phyloP scores from a whole-genome alignment of 495 filamentous ascomycete species.

The Penicillium cinerascens region DNA sequence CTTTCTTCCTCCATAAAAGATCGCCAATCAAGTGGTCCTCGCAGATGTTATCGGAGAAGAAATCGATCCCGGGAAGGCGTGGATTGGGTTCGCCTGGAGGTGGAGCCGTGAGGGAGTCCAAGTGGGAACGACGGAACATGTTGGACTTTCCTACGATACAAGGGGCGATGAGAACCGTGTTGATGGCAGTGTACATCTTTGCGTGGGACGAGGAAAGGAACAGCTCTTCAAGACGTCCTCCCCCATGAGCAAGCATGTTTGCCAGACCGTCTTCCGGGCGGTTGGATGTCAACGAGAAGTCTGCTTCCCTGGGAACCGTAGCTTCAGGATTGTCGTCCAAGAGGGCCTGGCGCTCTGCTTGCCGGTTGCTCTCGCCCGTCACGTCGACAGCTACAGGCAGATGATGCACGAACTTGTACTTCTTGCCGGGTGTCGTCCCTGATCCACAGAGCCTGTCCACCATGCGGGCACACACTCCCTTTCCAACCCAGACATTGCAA shows the following conservation, averaged over 20 bases:
- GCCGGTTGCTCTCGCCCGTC: slow-evolving; percentile 27
- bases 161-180: slow-evolving; percentile 83
- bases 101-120: slow-evolving; percentile 70
- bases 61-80: slow-evolving; percentile 70
- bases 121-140: slow-evolving; percentile 93
- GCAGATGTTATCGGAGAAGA: slow-evolving; percentile 93
- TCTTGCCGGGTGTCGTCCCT: slow-evolving; percentile 41
- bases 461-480: slow-evolving; percentile 76
- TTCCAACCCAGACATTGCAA: slow-evolving; percentile 91
- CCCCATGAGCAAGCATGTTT: slow-evolving; percentile 45
- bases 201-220: slow-evolving; percentile 93
- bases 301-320: not conserved
- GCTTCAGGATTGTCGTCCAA: slow-evolving; percentile 25
- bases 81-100: slow-evolving; percentile 26
- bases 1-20: slow-evolving; percentile 68
- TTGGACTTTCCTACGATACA: slow-evolving; percentile 97
- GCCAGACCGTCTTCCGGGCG: slow-evolving; percentile 23
- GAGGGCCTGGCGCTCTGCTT: slow-evolving; percentile 42
- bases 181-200: slow-evolving; percentile 98
- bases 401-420: slow-evolving; percentile 95
- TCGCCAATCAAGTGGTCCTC: slow-evolving; percentile 97
- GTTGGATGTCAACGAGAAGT: slow-evolving; percentile 4
- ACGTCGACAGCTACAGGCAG: slow-evolving; percentile 82
- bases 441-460: slow-evolving; percentile 80
- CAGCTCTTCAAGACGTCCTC: slow-evolving; percentile 87